Conservation (phyloP, 345 rosid species). For the Barbarea vulgaris region DNA sequence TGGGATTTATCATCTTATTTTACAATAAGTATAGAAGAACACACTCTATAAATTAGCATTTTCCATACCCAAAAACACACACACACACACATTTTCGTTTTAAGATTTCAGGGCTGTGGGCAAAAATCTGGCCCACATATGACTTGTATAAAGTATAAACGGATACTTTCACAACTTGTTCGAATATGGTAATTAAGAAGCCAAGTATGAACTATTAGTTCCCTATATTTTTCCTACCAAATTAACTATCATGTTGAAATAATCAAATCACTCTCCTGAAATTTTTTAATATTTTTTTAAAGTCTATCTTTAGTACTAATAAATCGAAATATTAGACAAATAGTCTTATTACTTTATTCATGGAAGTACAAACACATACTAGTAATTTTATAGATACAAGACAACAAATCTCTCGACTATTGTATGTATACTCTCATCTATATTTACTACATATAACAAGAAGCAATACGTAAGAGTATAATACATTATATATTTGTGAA, state of each 20-base stretch:
- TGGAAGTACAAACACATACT: constrained; percentile 4
- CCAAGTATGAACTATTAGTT: background rate
- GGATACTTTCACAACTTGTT: background rate
- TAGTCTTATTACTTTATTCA: background rate
- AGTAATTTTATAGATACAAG: background rate
- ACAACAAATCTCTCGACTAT: constrained; percentile 11
- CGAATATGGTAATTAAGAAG: background rate
- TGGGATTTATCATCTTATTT: constrained; percentile 12
- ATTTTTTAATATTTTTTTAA: background rate
- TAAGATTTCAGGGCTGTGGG: background rate
- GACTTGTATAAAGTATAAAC: constrained; percentile 8
- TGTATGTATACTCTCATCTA: constrained; percentile 2
- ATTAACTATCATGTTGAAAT: constrained; percentile 1
- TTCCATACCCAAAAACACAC: background rate
- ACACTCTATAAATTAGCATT: background rate
- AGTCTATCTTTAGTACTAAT: background rate
- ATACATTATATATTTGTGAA: background rate
- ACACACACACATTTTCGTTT: background rate
- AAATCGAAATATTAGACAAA: constrained; percentile 1
- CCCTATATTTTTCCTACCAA: background rate
- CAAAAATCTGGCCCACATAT: constrained; percentile 1
- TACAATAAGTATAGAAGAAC: background rate
- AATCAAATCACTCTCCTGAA: background rate
- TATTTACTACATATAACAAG: background rate
- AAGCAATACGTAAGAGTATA: background rate